These are phyloP conservation scores for Globisporangium cederbergense DNA, from an alignment of 352 stramenopile species.

Conservation along the genomic window DNA sequence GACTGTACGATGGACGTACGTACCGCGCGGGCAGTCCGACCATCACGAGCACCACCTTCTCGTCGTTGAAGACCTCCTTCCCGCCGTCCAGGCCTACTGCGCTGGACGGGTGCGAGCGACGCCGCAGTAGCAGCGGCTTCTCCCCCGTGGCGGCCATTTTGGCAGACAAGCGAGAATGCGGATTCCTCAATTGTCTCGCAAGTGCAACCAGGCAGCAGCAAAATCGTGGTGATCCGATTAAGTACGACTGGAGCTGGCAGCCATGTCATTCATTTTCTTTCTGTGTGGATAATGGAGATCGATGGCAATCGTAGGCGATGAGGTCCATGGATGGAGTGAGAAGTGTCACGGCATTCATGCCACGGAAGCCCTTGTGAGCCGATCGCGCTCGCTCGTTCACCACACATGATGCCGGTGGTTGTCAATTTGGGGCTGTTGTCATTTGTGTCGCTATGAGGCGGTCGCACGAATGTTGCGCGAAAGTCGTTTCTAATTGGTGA, in stretches of 20 bases:
- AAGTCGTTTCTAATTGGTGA: background rate
- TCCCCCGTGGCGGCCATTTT: background rate
- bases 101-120: background rate
- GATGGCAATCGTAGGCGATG: background rate
- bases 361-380: background rate
- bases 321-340: too few species aligned
- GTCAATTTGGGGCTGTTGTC: background rate
- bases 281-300: background rate
- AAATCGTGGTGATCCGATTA: background rate
- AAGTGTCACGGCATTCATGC: too few species aligned
- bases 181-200: background rate
- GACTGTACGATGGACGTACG: background rate
- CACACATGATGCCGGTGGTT: background rate
- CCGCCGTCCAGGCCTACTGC: background rate
- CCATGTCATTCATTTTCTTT: too few species aligned
- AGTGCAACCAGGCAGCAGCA: slow-evolving; percentile 1
- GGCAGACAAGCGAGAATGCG: background rate
- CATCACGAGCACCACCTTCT: slow-evolving; percentile 91
- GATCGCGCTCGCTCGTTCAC: background rate
- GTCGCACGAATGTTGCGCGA: slow-evolving; percentile 2
- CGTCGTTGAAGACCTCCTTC: slow-evolving; percentile 51
- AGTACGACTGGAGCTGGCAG: background rate
- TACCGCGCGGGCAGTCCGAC: slow-evolving; percentile 82
- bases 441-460: background rate
- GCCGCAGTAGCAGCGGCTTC: background rate